Conservation (phyloP, 768 basidiomycete genomes). For the Cantharellus cinnabarinus region DNA sequence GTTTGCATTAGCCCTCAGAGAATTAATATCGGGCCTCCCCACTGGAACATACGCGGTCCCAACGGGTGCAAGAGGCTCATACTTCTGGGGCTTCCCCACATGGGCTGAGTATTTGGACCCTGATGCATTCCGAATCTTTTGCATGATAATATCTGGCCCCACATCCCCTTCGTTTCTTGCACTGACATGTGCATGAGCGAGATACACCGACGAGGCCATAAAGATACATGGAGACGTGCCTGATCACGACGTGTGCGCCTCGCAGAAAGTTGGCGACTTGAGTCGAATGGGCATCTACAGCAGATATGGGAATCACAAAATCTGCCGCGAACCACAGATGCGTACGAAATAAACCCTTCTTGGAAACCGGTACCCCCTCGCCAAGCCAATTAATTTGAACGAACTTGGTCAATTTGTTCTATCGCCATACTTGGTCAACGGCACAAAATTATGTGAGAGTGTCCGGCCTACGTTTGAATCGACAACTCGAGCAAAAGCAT, state of each 20-base stretch:
- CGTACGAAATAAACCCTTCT: slow-evolving; percentile 73
- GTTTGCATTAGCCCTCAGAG: slow-evolving; percentile 1
- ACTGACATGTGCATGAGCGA: neutral
- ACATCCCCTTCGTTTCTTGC: slow-evolving; percentile 47
- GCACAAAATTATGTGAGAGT: neutral
- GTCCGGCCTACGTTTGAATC: slow-evolving; percentile 52
- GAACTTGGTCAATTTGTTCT: slow-evolving; percentile 76
- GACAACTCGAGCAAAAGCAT: slow-evolving; percentile 68
- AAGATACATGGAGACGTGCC: slow-evolving; percentile 63
- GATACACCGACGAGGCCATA: neutral
- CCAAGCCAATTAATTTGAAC: slow-evolving; percentile 97
- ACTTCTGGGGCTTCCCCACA: slow-evolving; percentile 49
- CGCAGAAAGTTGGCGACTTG: slow-evolving; percentile 64
- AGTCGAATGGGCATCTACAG: slow-evolving; percentile 48
- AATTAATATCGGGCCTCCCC: slow-evolving; percentile 45
- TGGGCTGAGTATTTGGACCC: slow-evolving; percentile 82
- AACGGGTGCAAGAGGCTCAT: slow-evolving; percentile 64
- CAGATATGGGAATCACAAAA: neutral
- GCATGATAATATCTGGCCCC: slow-evolving; percentile 57
- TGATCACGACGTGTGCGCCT: slow-evolving; percentile 71
- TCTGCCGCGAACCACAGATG: neutral
- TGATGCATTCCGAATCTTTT: slow-evolving; percentile 68
- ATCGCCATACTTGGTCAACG: slow-evolving; percentile 1
- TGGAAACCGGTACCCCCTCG: slow-evolving; percentile 79
- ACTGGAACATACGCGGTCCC: slow-evolving; percentile 59